Conservation (phyloP, 805 yeast genomes). For the Ogataea philodendri region DNA sequence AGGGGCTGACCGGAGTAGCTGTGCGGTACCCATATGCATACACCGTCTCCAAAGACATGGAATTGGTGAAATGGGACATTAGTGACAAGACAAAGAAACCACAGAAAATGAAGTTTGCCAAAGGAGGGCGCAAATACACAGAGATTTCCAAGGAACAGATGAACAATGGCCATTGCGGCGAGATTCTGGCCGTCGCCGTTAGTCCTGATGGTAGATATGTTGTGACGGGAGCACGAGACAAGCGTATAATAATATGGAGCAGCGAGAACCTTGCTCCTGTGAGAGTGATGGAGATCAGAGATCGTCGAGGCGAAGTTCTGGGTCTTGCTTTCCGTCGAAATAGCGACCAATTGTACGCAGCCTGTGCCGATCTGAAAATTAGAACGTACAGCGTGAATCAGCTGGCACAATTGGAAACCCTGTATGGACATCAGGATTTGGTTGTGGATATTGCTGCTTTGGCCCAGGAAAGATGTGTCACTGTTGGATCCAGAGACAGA, state of each 20-base stretch:
- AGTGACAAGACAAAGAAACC: slow-evolving; percentile 57
- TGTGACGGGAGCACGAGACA: slow-evolving; percentile 89
- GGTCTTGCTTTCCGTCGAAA: slow-evolving; percentile 75
- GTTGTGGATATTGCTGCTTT: slow-evolving; percentile 81
- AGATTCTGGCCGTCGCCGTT: slow-evolving; percentile 74
- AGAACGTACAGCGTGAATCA: slow-evolving; percentile 85
- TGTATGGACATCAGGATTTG: slow-evolving; percentile 94
- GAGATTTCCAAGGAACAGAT: slow-evolving; percentile 47
- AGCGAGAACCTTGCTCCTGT: slow-evolving; percentile 72
- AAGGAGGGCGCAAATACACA: slow-evolving; percentile 55
- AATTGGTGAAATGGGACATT: slow-evolving; percentile 77
- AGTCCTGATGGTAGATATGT: slow-evolving; percentile 85
- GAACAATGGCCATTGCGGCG: slow-evolving; percentile 72
- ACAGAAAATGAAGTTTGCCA: slow-evolving; percentile 56
- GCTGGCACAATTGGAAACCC: slow-evolving; percentile 81
- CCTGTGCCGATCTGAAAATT: slow-evolving; percentile 89
- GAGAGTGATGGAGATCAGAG: slow-evolving; percentile 73
- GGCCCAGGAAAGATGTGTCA: slow-evolving; percentile 85
- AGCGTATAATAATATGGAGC: slow-evolving; percentile 81
- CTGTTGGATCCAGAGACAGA: slow-evolving; percentile 93
- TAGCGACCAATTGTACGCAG: slow-evolving; percentile 83
- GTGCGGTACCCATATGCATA: slow-evolving; percentile 61
- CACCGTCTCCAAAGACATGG: slow-evolving; percentile 80
- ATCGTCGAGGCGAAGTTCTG: slow-evolving; percentile 67
- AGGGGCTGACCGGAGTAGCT: slow-evolving; percentile 55